phyloP scores from a whole-genome alignment of 768 basidiomycete genomes.

The Rhizopogon vinicolor region DNA sequence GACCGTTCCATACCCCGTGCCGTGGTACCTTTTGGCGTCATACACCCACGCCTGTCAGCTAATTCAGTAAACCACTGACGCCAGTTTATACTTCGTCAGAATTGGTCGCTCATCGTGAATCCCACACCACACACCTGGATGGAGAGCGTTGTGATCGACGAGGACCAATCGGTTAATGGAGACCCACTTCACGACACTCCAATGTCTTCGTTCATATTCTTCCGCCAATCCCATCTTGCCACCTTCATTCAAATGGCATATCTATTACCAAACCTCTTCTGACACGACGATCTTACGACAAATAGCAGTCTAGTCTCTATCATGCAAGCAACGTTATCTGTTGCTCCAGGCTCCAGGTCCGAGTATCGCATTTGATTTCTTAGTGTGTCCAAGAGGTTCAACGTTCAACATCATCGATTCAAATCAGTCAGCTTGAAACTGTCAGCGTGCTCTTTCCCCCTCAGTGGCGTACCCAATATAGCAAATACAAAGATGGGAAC shows the following conservation, averaged over 20 bases:
- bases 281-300: background rate
- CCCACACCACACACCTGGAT: background rate
- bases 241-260: background rate
- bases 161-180: background rate
- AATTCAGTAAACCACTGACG: background rate
- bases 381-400: background rate
- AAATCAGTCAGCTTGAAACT: background rate
- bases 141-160: background rate
- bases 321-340: background rate
- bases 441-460: background rate
- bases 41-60: background rate
- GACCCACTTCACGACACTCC: background rate
- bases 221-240: background rate
- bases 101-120: background rate
- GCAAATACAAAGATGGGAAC: background rate
- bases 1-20: background rate
- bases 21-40: background rate
- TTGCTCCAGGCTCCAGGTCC: background rate
- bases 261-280: background rate
- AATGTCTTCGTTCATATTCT: background rate
- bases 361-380: background rate
- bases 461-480: background rate
- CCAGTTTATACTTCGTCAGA: background rate
- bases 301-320: background rate
- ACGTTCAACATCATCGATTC: background rate